phyloP scores from a whole-genome alignment of 2,329 filamentous ascomycete genomes.

The Xylaria sp. region DNA sequence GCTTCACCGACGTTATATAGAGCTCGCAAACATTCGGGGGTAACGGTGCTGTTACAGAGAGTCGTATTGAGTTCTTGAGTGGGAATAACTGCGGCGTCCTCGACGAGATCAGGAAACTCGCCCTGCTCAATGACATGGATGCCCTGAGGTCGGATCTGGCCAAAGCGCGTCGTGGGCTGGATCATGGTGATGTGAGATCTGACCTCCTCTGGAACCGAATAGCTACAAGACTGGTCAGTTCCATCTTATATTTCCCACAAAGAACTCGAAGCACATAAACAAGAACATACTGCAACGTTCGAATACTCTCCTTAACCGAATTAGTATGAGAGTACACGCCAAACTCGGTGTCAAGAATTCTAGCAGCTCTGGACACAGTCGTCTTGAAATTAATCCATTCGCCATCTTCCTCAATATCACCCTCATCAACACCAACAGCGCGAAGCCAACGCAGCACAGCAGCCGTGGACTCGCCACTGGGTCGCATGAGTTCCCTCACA shows the following conservation, averaged over 20 bases:
- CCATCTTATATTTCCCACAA: not conserved
- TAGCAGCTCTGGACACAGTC: constrained; percentile 41
- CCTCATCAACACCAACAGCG: constrained; percentile 45
- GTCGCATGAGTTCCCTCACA: constrained; percentile 34
- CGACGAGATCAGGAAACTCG: constrained; percentile 5
- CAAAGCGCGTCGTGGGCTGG: constrained; percentile 61
- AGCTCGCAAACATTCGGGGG: constrained; percentile 43
- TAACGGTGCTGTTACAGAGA: constrained; percentile 39
- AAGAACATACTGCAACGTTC: constrained; percentile 35
- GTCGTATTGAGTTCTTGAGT: constrained; percentile 22
- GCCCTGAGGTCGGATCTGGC: constrained; percentile 41
- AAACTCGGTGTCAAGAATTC: constrained; percentile 54
- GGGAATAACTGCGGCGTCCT: constrained; percentile 14
- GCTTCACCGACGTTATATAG: constrained; percentile 45
- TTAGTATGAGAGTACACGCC: constrained; percentile 47
- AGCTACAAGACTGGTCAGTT: constrained; percentile 34
- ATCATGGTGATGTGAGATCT: constrained; percentile 54
- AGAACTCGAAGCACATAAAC: constrained; percentile 6
- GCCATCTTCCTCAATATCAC: constrained; percentile 40
- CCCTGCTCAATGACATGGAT: constrained; percentile 32
- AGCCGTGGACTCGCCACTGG: constrained; percentile 38
- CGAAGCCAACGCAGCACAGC: constrained; percentile 52
- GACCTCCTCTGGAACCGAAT: constrained; percentile 56
- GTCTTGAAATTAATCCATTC: constrained; percentile 56
- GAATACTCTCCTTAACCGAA: constrained; percentile 41